Evolutionary conservation across 371 early-diverging fungal species (phyloP).

Genomic region (Mucor racemosus): DNA sequence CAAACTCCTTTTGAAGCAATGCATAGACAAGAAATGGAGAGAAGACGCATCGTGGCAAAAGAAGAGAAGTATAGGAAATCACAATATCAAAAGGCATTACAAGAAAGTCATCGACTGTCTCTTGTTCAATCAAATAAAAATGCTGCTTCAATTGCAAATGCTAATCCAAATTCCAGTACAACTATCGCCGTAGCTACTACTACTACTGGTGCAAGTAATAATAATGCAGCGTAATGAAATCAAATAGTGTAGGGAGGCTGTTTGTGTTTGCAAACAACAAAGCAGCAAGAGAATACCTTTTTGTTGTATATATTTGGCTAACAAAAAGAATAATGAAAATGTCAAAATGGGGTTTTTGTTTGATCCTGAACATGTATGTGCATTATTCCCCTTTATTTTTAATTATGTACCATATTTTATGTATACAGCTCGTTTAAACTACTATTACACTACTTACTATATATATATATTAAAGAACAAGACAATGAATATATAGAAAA

Average conservation of each 20-base stretch:
- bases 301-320: neutral
- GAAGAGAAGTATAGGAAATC: constrained; percentile 12
- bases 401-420: neutral
- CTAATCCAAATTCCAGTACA: neutral
- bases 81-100: constrained; percentile 11
- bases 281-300: neutral
- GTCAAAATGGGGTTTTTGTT: neutral
- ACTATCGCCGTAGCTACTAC: neutral
- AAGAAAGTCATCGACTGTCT: constrained; percentile 10
- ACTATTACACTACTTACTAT: neutral
- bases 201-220: neutral
- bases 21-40: constrained; percentile 9
- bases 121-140: neutral
- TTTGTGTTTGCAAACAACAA: neutral
- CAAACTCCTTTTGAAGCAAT: constrained; percentile 11
- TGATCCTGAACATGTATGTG: neutral
- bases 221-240: neutral
- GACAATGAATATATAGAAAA: neutral
- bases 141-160: neutral
- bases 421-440: too few relatives aligned
- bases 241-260: neutral
- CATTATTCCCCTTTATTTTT: neutral
- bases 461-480: neutral
- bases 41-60: constrained; percentile 9
- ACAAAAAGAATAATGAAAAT: constrained; percentile 16